A percentile compares a stretch with the other conserved stretches of the same genome.
phyloP scores from a whole-genome alignment of 108 stramenopile genomes.

The Fragilariopsis cylindrus region DNA sequence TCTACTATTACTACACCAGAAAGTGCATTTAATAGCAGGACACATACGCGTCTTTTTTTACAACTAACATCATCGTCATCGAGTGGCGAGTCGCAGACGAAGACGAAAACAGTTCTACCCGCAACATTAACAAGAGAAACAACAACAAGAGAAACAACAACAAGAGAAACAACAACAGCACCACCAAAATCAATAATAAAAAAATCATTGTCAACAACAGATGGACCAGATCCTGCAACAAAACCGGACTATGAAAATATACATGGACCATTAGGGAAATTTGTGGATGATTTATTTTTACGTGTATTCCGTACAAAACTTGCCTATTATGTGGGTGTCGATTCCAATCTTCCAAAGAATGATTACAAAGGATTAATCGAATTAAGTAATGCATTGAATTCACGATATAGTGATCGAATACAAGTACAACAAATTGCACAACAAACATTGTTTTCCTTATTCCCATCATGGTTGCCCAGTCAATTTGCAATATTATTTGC shows the following conservation, averaged over 20 bases:
- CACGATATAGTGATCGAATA: slow-evolving; percentile 49
- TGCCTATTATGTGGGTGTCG: slow-evolving; percentile 44
- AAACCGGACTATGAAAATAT: slow-evolving; percentile 82
- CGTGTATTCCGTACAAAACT: slow-evolving; percentile 58
- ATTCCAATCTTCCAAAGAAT: slow-evolving; percentile 30
- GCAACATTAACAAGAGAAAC: too few species aligned
- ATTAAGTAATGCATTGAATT: slow-evolving; percentile 63
- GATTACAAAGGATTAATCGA: slow-evolving; percentile 76
- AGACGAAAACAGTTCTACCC: neutral
- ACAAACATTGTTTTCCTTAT: slow-evolving; percentile 50
- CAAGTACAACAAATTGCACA: slow-evolving; percentile 59
- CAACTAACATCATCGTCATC: neutral
- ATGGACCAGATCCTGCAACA: slow-evolving; percentile 57
- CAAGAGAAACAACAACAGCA: too few species aligned
- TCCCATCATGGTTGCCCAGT: slow-evolving; percentile 67
- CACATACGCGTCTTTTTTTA: too few species aligned
- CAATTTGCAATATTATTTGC: slow-evolving; percentile 64
- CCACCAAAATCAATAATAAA: too few species aligned
- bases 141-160: too few species aligned
- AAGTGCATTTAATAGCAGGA: too few species aligned
- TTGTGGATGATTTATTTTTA: slow-evolving; percentile 60
- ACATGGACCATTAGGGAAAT: slow-evolving; percentile 69
- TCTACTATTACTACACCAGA: too few species aligned
- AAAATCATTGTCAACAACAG: neutral
- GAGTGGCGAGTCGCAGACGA: neutral